phyloP scores from a whole-genome alignment of 1,284 basidiomycete species.

The Ceratobasidium sp. region DNA sequence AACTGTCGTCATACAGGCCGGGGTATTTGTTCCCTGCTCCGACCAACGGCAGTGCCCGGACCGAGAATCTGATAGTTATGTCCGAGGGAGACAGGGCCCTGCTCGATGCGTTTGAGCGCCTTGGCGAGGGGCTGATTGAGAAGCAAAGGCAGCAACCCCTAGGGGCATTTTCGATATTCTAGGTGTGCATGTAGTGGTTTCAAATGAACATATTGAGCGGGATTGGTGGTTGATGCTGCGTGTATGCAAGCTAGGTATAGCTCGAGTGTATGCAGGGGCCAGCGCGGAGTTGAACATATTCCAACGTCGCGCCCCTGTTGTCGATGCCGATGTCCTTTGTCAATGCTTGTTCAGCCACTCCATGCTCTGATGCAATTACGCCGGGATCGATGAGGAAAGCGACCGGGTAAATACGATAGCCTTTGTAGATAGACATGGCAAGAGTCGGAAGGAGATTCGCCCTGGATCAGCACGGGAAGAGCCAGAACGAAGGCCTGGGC shows the following conservation, averaged over 20 bases:
- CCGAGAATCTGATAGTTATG: conserved; percentile 11
- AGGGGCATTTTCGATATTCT: not conserved
- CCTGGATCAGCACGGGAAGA: conserved; percentile 10
- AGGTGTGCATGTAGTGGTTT: not conserved
- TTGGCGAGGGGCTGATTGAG: conserved; percentile 3
- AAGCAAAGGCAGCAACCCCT: not conserved
- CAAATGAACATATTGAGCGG: not conserved
- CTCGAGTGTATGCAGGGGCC: conserved; percentile 19
- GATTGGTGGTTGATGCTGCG: not conserved
- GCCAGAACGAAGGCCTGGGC: conserved; percentile 9
- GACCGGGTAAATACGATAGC: not conserved
- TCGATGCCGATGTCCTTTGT: not conserved
- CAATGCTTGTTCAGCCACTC: not conserved
- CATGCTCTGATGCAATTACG: not conserved
- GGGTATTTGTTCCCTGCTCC: not conserved
- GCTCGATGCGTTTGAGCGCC: not conserved
- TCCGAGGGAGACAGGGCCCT: not conserved
- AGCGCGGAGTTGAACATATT: not conserved
- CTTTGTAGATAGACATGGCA: conserved; percentile 14
- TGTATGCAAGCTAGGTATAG: conserved; percentile 4
- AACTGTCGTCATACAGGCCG: not conserved
- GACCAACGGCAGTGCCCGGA: not conserved
- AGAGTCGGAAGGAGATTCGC: conserved; percentile 3
- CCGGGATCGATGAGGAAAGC: conserved; percentile 15
- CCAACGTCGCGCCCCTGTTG: not conserved